Conservation (phyloP, 2,329 filamentous ascomycete species). For the Trichoderma brevicompactum region DNA sequence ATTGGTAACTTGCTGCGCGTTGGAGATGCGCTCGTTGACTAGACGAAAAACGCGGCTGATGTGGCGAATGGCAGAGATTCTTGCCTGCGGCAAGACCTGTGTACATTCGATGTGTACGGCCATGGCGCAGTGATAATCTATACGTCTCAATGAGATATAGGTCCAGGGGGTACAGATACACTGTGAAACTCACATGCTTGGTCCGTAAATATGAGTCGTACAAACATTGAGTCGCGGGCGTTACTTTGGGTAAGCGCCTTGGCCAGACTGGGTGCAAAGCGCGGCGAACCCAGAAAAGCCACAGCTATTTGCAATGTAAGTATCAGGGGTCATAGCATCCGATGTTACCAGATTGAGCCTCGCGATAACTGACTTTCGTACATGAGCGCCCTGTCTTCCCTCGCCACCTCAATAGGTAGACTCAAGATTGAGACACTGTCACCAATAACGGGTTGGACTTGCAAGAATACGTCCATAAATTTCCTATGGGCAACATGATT, state of each 20-base stretch:
- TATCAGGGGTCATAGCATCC: background rate
- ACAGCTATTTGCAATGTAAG: background rate
- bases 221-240: background rate
- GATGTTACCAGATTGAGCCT: no score
- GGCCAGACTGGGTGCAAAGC: background rate
- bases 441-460: background rate
- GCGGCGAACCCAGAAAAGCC: background rate
- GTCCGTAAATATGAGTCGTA: conserved; percentile 4
- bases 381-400: conserved; percentile 3
- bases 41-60: background rate
- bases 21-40: background rate
- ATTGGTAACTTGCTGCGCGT: background rate
- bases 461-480: background rate
- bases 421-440: background rate
- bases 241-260: background rate
- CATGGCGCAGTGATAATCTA: conserved; percentile 4
- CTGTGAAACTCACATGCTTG: background rate
- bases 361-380: background rate
- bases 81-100: background rate
- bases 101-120: background rate
- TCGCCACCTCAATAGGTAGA: background rate
- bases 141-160: background rate
- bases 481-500: no score
- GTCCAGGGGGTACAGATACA: background rate
- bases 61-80: background rate